Percentiles rank a stretch among this genome's conserved stretches.
Evolutionary conservation across 2,329 filamentous ascomycete species (phyloP).

Genomic region (Metarhizium guizhouense): DNA sequence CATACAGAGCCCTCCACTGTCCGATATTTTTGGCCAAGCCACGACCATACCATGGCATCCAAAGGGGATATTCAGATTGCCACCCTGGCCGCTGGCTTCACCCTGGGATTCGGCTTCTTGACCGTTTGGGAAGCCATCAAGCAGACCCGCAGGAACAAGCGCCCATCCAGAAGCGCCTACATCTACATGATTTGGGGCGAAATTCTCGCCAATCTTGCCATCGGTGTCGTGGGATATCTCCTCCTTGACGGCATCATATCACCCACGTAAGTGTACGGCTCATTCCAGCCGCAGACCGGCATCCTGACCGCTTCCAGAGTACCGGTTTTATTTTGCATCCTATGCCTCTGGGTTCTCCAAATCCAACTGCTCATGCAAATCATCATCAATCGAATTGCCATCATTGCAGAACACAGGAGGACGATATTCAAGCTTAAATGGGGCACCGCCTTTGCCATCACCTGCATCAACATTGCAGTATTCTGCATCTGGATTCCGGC

Average conservation of each 20-base stretch:
- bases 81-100: conserved; percentile 14
- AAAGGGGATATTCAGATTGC: too few species aligned
- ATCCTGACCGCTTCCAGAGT: neutral
- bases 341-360: neutral
- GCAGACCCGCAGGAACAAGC: conserved; percentile 29
- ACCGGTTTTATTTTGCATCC: neutral
- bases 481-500: conserved; percentile 46
- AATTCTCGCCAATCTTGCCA: conserved; percentile 27
- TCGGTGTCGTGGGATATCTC: conserved; percentile 30
- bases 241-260: conserved; percentile 26
- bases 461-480: conserved; percentile 41
- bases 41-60: too few species aligned
- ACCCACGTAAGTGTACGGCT: conserved; percentile 15
- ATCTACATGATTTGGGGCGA: conserved; percentile 39
- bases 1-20: too few species aligned
- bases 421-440: conserved; percentile 35
- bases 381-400: conserved; percentile 43
- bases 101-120: conserved; percentile 32
- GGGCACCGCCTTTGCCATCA: conserved; percentile 34
- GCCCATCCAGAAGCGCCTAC: conserved; percentile 22
- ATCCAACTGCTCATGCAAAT: conserved; percentile 38
- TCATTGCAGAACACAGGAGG: conserved; percentile 33
- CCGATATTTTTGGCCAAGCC: too few species aligned
- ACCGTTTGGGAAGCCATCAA: conserved; percentile 31
- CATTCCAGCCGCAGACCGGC: neutral